phyloP scores from a whole-genome alignment of 2,329 filamentous ascomycete genomes.

The Grosmannia penicillata region DNA sequence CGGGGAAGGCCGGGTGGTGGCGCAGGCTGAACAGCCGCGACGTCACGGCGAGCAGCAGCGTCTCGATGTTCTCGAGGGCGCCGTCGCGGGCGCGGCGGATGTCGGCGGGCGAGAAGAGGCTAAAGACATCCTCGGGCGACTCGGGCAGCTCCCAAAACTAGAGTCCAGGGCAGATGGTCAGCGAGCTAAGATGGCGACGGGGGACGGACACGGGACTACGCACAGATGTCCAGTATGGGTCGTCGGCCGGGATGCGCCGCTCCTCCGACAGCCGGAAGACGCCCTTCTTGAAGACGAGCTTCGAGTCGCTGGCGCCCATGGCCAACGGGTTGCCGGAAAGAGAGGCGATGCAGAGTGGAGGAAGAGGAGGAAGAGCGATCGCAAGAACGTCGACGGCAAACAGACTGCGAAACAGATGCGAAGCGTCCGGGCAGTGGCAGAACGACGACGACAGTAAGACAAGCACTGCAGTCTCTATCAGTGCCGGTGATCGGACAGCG shows the following conservation, averaged over 20 bases:
- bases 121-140: slow-evolving; percentile 91
- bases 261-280: slow-evolving; percentile 95
- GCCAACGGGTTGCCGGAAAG: slow-evolving; percentile 9
- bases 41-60: slow-evolving; percentile 69
- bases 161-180: too few species aligned
- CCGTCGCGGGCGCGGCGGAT: slow-evolving; percentile 79
- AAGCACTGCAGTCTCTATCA: too few species aligned
- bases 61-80: slow-evolving; percentile 78
- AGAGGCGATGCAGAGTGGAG: too few species aligned
- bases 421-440: too few species aligned
- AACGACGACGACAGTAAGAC: too few species aligned
- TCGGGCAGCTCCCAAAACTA: slow-evolving; percentile 99
- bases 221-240: slow-evolving; percentile 87
- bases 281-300: slow-evolving; percentile 96
- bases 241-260: slow-evolving; percentile 70
- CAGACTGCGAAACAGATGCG: too few species aligned
- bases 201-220: slow-evolving; percentile 16
- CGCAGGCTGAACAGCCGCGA: slow-evolving; percentile 68
- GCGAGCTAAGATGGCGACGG: background rate
- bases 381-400: too few species aligned
- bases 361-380: too few species aligned
- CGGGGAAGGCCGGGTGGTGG: slow-evolving; percentile 82
- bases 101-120: slow-evolving; percentile 77
- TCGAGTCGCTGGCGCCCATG: slow-evolving; percentile 98
- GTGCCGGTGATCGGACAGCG: too few species aligned